Conservation (phyloP, 2,329 filamentous ascomycete genomes). For the Aphanocladium album region DNA sequence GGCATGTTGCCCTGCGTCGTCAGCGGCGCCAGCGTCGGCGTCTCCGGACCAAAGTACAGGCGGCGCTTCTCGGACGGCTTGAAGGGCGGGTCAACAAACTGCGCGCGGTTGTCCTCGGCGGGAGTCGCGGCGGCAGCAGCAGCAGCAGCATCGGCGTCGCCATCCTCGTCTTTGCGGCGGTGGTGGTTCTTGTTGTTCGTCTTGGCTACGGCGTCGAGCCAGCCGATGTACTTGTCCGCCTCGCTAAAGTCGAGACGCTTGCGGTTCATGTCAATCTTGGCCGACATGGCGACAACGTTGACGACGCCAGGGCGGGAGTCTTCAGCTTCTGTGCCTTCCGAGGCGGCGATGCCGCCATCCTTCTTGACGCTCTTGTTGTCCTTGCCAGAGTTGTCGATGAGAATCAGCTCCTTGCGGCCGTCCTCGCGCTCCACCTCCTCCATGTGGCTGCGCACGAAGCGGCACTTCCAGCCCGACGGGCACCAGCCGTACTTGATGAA, state of each 20-base stretch:
- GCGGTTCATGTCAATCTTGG: slow-evolving; percentile 71
- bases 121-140: slow-evolving; percentile 33
- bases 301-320: slow-evolving; percentile 61
- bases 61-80: slow-evolving; percentile 88
- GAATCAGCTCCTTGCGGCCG: slow-evolving; percentile 74
- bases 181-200: slow-evolving; percentile 36
- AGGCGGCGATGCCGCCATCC: slow-evolving; percentile 21
- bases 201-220: slow-evolving; percentile 62
- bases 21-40: slow-evolving; percentile 85
- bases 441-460: slow-evolving; percentile 84
- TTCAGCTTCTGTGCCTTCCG: slow-evolving; percentile 37
- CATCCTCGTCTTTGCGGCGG: slow-evolving; percentile 35
- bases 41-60: slow-evolving; percentile 91
- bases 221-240: slow-evolving; percentile 70
- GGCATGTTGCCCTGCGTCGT: slow-evolving; percentile 98
- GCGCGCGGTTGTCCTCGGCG: slow-evolving; percentile 69
- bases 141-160: neutral
- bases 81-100: slow-evolving; percentile 80
- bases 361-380: slow-evolving; percentile 10
- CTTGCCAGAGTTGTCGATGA: slow-evolving; percentile 44
- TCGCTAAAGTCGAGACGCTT: slow-evolving; percentile 66
- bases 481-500: slow-evolving; percentile 74
- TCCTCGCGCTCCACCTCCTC: slow-evolving; percentile 72
- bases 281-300: slow-evolving; percentile 65
- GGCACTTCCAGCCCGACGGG: slow-evolving; percentile 86